Percentiles rank a stretch among this genome's conserved stretches.
Evolutionary conservation across 257 asterid species (phyloP).

Genomic region (Nemophila menziesii): DNA sequence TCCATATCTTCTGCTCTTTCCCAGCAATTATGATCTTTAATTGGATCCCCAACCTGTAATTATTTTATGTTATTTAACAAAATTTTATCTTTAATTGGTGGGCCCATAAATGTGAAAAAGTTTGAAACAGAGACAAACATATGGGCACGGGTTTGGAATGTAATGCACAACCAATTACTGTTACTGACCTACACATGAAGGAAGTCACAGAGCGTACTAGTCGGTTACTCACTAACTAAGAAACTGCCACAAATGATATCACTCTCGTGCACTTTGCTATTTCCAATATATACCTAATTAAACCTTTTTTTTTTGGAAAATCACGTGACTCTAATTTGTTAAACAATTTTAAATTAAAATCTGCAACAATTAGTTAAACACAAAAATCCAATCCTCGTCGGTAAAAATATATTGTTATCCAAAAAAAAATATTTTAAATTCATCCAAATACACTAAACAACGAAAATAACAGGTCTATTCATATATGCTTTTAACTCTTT

Average conservation of each 20-base stretch:
- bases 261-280: too few species aligned
- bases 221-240: background rate
- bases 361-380: too few species aligned
- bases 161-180: background rate
- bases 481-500: too few species aligned
- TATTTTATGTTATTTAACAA: background rate
- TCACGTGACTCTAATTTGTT: too few species aligned
- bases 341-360: too few species aligned
- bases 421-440: too few species aligned
- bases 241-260: background rate
- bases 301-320: too few species aligned
- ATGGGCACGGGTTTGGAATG: background rate
- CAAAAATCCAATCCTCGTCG: too few species aligned
- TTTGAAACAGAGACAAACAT: background rate
- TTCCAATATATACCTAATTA: too few species aligned
- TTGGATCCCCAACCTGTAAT: slow-evolving; percentile 92
- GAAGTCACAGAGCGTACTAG: background rate
- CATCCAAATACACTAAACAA: too few species aligned
- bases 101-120: background rate
- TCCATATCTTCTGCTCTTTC: slow-evolving; percentile 99
- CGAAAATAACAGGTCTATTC: too few species aligned
- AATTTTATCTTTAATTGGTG: background rate
- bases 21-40: slow-evolving; percentile 81
- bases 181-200: background rate
- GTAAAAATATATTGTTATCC: too few species aligned